Evolutionary conservation across 768 basidiomycete species (phyloP), one percentile per base, ranked within the genome.

Genomic region (Phylloporus sp.): DNA sequence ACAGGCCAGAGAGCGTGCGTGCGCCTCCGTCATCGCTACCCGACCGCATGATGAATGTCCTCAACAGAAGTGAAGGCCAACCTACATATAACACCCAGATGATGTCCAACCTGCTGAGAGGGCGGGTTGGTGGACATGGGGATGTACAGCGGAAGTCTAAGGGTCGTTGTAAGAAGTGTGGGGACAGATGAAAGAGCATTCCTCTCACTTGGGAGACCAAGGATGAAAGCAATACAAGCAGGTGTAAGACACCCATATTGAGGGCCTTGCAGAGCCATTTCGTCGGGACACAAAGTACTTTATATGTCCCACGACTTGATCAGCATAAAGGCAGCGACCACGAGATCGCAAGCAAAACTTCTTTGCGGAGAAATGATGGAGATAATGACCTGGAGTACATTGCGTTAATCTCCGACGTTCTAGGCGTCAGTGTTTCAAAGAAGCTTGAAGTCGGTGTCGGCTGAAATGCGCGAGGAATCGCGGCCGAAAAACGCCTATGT

Each of bases 81-180:
- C 72, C 38, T 53, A 86, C 85, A 76, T 78, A 69, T 78, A 80
- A 59, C 86, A 88, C 61, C 84, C 84, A 48, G 74, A 65, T 16
- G 76, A 73, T 16, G 72, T 72, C 85, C 85, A 88, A 43, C 66
- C 72, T 3, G 71, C 71, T 7, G 82, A 82, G 46, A 86, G 74
- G 1, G 49, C 45, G 20, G 56, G 63, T 27, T 45, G 55, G 46
- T 63, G 49, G 15, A 23, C 10, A 50, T 45, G 35, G 27, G 26
- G 49, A 39, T 7, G 52, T 16, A 23, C 24, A 8, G n/a, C 55
- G 36, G 6, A n/a, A 20, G 42, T 32, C 59, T 63, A 47, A 6
- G 20, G 23, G 18, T n/a, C n/a, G 26, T 38, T n/a, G 38, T 60
- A 27, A 63, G 46, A 47, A 16, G 20, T 6, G 41, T 24, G 27